Evolutionary conservation across 1,284 basidiomycete species (phyloP).

Genomic region (Gyrodon tennesseensis): DNA sequence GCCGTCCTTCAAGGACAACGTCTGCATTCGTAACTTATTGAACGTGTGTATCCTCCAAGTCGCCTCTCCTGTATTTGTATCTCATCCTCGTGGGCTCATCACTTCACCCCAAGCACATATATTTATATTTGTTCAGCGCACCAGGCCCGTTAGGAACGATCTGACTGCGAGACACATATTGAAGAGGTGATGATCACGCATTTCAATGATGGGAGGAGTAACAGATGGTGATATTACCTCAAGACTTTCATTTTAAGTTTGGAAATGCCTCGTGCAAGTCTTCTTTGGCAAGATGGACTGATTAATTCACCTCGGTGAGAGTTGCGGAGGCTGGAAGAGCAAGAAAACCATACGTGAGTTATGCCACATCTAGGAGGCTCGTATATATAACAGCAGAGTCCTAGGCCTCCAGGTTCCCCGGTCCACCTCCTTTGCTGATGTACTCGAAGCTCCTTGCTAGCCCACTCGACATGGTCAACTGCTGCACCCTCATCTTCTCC

Average conservation of each 20-base stretch:
- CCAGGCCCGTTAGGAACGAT: constrained; percentile 39
- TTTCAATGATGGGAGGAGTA: constrained; percentile 38
- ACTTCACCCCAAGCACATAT: constrained; percentile 29
- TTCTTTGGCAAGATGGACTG: constrained; percentile 25
- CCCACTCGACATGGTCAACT: constrained; percentile 39
- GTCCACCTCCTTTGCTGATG: constrained; percentile 34
- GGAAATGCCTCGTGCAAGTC: constrained; percentile 37
- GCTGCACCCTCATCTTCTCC: constrained; percentile 32
- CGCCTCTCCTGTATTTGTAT: constrained; percentile 40
- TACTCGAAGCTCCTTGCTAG: constrained; percentile 31
- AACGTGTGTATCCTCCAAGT: constrained; percentile 37
- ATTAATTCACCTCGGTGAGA: constrained; percentile 30
- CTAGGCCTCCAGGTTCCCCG: constrained; percentile 20
- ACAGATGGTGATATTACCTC: constrained; percentile 43
- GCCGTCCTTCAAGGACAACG: constrained; percentile 53
- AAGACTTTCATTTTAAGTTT: constrained; percentile 36
- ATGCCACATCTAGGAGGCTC: constrained; percentile 27
- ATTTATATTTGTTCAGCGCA: constrained; percentile 27
- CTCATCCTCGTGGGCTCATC: constrained; percentile 38
- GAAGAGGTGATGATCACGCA: constrained; percentile 42
- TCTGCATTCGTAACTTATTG: constrained; percentile 39
- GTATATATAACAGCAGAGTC: constrained; percentile 35
- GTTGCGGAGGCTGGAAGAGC: constrained; percentile 23
- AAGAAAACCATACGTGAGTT: constrained; percentile 30
- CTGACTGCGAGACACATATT: constrained; percentile 34